These are phyloP conservation scores for Mrakiaceae sp. DNA, from an alignment of 1,284 basidiomycete genomes.

Conservation along the genomic window DNA sequence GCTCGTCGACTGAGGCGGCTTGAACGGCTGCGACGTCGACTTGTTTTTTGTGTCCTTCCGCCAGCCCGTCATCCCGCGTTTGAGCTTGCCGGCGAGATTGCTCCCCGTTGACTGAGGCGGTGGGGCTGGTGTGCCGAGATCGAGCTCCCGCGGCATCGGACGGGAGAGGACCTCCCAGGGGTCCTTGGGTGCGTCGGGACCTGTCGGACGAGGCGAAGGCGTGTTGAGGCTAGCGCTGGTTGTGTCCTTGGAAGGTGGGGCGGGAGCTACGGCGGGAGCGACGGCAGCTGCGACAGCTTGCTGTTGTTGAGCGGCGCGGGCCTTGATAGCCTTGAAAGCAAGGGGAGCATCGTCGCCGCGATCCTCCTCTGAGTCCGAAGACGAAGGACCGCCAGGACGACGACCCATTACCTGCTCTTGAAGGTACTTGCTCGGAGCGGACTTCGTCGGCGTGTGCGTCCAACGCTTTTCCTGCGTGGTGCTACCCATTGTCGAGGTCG, in stretches of 20 bases:
- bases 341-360: too few species aligned
- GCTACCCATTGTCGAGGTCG: too few species aligned
- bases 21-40: neutral
- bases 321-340: too few species aligned
- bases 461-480: too few species aligned
- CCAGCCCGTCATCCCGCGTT: conserved; percentile 5
- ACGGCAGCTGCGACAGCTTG: too few species aligned
- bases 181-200: neutral
- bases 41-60: neutral
- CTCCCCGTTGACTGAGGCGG: neutral
- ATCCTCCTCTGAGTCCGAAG: too few species aligned
- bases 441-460: too few species aligned
- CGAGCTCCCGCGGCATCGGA: conserved; percentile 16
- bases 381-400: too few species aligned
- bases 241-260: neutral
- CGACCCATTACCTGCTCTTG: too few species aligned
- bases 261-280: neutral
- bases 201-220: neutral
- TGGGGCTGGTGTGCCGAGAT: neutral
- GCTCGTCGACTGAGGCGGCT: neutral
- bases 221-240: neutral
- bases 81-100: conserved; percentile 4
- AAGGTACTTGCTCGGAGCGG: too few species aligned
- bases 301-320: too few species aligned
- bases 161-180: conserved; percentile 15